Percentiles rank a stretch among this genome's conserved stretches.
Evolutionary conservation across 1,139 yeast species (phyloP).

Genomic region (Yamadazyma buinensis): DNA sequence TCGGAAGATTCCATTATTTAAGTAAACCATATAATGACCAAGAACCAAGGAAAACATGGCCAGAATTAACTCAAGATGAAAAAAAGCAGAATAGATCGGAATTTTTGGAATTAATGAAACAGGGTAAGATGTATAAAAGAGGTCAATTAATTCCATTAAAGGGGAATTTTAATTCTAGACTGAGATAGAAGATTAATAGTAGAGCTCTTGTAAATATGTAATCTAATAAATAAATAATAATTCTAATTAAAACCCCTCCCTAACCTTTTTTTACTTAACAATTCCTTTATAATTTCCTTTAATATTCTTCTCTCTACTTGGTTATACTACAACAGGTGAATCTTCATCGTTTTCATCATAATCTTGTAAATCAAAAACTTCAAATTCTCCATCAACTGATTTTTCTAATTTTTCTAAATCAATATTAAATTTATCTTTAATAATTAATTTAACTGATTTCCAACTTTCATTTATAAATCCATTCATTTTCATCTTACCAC

Average conservation of each 20-base stretch:
- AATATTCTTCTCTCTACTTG: too few relatives aligned
- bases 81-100: constrained; percentile 14
- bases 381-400: constrained; percentile 17
- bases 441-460: constrained; percentile 11
- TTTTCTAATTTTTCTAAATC: constrained; percentile 11
- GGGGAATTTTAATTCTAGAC: constrained; percentile 5
- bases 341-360: constrained; percentile 27
- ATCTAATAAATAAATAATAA: background rate
- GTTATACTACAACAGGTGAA: constrained; percentile 23
- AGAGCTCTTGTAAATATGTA: background rate
- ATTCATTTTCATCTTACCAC: constrained; percentile 19
- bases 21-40: background rate
- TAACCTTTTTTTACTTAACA: too few relatives aligned
- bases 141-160: constrained; percentile 22
- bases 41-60: constrained; percentile 1
- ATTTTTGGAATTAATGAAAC: constrained; percentile 23
- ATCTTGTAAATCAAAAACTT: constrained; percentile 19
- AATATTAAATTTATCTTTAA: constrained; percentile 15
- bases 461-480: constrained; percentile 21
- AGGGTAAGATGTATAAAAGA: constrained; percentile 28
- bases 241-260: too few relatives aligned
- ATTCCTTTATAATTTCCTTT: too few relatives aligned
- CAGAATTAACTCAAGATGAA: constrained; percentile 6
- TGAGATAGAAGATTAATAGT: background rate
- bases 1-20: constrained; percentile 33